Percentiles rank a stretch among this genome's conserved stretches.
Conservation (phyloP, 768 basidiomycete genomes). For the Leccinum boreale region DNA sequence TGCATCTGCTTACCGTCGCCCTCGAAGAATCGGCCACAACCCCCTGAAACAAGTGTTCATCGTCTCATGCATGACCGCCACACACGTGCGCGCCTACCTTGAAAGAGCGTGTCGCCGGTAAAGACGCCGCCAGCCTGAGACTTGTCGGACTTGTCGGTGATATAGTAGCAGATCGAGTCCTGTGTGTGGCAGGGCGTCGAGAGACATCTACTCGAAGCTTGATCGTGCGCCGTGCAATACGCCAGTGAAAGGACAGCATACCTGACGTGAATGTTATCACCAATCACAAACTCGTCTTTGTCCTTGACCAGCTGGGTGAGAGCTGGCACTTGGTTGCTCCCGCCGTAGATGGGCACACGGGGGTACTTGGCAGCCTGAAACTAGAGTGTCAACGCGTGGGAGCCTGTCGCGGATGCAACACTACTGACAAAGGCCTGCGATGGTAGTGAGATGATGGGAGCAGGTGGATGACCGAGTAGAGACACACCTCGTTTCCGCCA, state of each 20-base stretch:
- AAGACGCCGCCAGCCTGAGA: constrained; percentile 75
- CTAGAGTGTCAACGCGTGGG: background rate
- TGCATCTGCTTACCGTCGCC: constrained; percentile 81
- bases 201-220: constrained; percentile 52
- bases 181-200: constrained; percentile 94
- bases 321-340: constrained; percentile 65
- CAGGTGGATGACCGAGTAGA: too few species aligned
- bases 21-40: constrained; percentile 95
- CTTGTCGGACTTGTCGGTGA: constrained; percentile 46
- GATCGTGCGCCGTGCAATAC: background rate
- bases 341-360: constrained; percentile 66
- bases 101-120: constrained; percentile 92
- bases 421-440: constrained; percentile 30
- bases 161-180: constrained; percentile 92
- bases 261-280: constrained; percentile 59
- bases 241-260: constrained; percentile 25
- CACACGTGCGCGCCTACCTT: constrained; percentile 23
- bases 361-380: constrained; percentile 44
- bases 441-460: constrained; percentile 11
- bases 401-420: background rate
- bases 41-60: constrained; percentile 42
- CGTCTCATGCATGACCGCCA: background rate
- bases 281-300: constrained; percentile 76
- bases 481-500: constrained; percentile 75
- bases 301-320: constrained; percentile 76